Percentiles rank a stretch among this genome's conserved stretches.
Conservation (phyloP, 805 yeast genomes). For the Groenewaldozyma tartarivorans region DNA sequence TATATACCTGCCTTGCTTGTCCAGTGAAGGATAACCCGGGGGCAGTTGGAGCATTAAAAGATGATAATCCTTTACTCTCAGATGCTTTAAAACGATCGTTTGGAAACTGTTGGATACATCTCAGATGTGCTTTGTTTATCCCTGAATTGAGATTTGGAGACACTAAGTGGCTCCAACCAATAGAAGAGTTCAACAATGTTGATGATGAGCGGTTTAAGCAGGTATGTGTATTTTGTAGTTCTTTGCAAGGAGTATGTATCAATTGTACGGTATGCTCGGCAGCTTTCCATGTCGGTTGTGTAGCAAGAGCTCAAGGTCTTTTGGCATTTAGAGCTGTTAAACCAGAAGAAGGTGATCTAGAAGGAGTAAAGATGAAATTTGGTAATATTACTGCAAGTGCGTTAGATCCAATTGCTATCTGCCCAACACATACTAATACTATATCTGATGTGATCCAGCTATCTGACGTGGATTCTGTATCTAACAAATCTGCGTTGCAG, state of each 20-base stretch:
- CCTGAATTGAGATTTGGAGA: conserved; percentile 38
- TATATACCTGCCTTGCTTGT: conserved; percentile 62
- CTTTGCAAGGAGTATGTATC: conserved; percentile 44
- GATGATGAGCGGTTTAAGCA: conserved; percentile 26
- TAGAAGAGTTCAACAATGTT: conserved; percentile 29
- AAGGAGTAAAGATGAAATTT: too few relatives aligned
- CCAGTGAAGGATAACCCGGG: conserved; percentile 43
- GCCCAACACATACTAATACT: conserved; percentile 21
- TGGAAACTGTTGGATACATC: conserved; percentile 70
- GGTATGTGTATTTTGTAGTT: conserved; percentile 31
- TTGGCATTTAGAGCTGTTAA: conserved; percentile 40
- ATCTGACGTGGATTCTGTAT: conserved; percentile 8
- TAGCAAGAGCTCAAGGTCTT: conserved; percentile 35
- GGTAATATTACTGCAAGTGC: too few relatives aligned
- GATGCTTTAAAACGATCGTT: conserved; percentile 64
- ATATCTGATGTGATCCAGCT: conserved; percentile 11
- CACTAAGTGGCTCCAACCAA: conserved; percentile 37
- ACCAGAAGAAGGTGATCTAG: conserved; percentile 14
- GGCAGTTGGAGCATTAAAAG: conserved; percentile 13
- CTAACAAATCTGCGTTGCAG: too few relatives aligned
- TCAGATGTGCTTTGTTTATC: conserved; percentile 55
- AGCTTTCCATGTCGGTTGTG: conserved; percentile 48
- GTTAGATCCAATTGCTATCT: conserved; percentile 24
- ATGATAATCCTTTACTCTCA: conserved; percentile 30
- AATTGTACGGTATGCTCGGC: conserved; percentile 39